Evolutionary conservation across 306 rosid species (phyloP).

Genomic region (Vigna mungo): DNA sequence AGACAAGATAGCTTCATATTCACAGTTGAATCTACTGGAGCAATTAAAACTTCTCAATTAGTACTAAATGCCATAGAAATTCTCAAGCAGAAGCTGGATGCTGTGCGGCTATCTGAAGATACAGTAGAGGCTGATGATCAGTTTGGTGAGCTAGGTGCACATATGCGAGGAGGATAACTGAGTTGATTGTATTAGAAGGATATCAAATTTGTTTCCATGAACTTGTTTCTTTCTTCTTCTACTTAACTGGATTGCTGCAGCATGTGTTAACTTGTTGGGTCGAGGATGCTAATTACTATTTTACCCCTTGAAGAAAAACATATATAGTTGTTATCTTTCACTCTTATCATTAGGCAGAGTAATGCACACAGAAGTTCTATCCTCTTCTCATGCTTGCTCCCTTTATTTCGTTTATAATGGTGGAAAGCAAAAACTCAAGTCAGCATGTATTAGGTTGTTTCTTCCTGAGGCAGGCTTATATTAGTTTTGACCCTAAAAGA

Average conservation of each 20-base stretch:
- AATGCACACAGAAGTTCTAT: too few relatives aligned
- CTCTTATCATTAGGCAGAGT: too few relatives aligned
- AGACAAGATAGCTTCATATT: constrained; percentile 91
- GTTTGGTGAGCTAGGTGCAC: constrained; percentile 97
- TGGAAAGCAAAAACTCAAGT: too few relatives aligned
- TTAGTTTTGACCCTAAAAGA: too few relatives aligned
- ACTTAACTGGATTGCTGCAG: constrained; percentile 42
- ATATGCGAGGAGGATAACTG: constrained; percentile 94
- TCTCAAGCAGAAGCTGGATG: constrained; percentile 92
- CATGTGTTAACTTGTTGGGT: constrained; percentile 25
- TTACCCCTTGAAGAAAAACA: constrained; percentile 5
- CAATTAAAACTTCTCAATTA: constrained; percentile 84
- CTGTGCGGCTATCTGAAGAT: constrained; percentile 91
- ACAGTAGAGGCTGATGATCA: constrained; percentile 95
- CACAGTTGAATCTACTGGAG: constrained; percentile 95
- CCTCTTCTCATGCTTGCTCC: too few relatives aligned
- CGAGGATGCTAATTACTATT: constrained; percentile 36
- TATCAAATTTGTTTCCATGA: constrained; percentile 28
- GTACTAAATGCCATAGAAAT: constrained; percentile 90
- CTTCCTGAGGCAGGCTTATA: too few relatives aligned
- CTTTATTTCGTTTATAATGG: too few relatives aligned
- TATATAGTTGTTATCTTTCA: background rate
- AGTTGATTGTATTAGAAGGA: constrained; percentile 3
- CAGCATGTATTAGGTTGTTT: too few relatives aligned
- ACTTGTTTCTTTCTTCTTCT: constrained; percentile 47